These are phyloP conservation scores for Infundibulicybe gibba DNA, from an alignment of 768 basidiomycete species.

Conservation along the genomic window DNA sequence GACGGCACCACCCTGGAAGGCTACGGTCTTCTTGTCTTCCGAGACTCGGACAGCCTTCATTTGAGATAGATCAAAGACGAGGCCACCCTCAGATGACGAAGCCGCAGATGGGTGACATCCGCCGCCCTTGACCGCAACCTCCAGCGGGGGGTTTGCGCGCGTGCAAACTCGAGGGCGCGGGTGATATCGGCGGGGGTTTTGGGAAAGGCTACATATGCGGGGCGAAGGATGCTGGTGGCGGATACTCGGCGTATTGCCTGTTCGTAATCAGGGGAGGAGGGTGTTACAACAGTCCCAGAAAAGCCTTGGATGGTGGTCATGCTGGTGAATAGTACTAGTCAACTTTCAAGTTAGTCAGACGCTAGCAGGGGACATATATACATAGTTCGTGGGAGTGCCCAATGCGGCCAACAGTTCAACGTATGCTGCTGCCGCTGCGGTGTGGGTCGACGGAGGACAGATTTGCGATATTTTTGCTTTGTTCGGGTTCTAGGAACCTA, in stretches of 20 bases:
- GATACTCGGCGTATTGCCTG: background rate
- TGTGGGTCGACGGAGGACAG: no score
- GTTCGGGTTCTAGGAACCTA: no score
- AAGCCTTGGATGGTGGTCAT: background rate
- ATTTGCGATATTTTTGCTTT: no score
- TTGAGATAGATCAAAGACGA: slow-evolving; percentile 11
- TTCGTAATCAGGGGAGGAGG: background rate
- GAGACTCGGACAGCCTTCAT: slow-evolving; percentile 6
- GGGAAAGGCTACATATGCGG: slow-evolving; percentile 4
- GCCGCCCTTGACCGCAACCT: slow-evolving; percentile 15
- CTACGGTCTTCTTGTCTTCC: slow-evolving; percentile 7
- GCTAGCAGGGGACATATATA: background rate
- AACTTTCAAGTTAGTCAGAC: background rate
- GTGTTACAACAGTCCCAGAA: background rate
- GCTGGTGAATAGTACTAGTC: background rate
- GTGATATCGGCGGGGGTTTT: slow-evolving; percentile 1
- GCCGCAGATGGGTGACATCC: slow-evolving; percentile 2
- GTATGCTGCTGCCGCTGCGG: no score
- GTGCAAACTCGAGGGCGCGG: slow-evolving; percentile 3
- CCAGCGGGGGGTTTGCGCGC: slow-evolving; percentile 9
- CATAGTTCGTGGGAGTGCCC: background rate
- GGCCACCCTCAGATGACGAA: slow-evolving; percentile 12
- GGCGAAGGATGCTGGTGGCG: slow-evolving; percentile 1
- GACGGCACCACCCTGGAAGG: slow-evolving; percentile 10
- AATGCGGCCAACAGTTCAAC: background rate